Evolutionary conservation across 2,329 filamentous ascomycete species (phyloP).

Genomic region (Rhynchosporium secalis): DNA sequence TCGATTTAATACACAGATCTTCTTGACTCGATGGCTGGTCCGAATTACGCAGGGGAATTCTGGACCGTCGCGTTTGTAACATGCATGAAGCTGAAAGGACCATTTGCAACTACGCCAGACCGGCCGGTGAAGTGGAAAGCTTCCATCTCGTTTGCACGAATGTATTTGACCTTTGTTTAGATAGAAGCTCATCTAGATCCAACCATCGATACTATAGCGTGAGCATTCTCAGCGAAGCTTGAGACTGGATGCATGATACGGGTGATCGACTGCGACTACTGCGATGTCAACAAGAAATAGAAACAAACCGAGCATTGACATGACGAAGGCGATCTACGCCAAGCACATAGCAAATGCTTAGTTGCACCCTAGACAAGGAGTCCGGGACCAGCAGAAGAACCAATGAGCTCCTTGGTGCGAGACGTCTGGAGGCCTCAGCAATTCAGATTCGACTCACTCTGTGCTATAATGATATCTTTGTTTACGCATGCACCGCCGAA

Average conservation of each 20-base stretch:
- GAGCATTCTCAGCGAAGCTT: too few species aligned
- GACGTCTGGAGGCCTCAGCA: neutral
- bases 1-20: neutral
- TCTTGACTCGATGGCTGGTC: neutral
- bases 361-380: neutral
- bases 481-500: too few species aligned
- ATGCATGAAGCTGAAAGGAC: slow-evolving; percentile 50
- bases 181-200: too few species aligned
- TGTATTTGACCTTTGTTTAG: neutral
- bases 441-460: neutral
- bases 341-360: slow-evolving; percentile 12
- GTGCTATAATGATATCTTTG: too few species aligned
- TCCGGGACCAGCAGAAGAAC: neutral
- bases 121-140: slow-evolving; percentile 5
- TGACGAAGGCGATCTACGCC: slow-evolving; percentile 10
- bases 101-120: slow-evolving; percentile 30
- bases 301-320: neutral
- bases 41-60: slow-evolving; percentile 13
- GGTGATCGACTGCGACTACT: neutral
- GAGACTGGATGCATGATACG: neutral
- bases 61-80: slow-evolving; percentile 43
- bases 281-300: neutral
- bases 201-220: too few species aligned
- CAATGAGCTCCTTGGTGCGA: neutral
- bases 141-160: slow-evolving; percentile 7